Base-by-base conservation (phyloP, 495 filamentous ascomycete species). In the Hyaloscypha hepaticicola region DNA sequence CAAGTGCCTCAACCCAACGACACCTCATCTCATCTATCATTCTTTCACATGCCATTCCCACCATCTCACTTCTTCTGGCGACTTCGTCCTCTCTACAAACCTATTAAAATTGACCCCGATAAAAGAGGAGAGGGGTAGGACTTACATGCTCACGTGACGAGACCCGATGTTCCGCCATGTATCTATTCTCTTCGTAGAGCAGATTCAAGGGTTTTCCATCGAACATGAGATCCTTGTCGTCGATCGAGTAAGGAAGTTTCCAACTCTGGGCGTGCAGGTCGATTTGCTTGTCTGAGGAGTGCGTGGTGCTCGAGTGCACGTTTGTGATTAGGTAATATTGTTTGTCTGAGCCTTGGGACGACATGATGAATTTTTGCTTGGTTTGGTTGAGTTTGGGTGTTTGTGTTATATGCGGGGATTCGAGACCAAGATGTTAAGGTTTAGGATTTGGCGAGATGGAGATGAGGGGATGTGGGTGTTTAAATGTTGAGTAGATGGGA, bases 151-250 rank as follows among this genome's bases (percentile, higher is more conserved):
- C 64, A 61, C 45, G 33, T 51, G 50, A 55, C 29, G 21, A 34
- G 4, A 14, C 25, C 55, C 50, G 26, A 22, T 60, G 62, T 49
- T 70, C 68, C 0, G 58, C 66, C 21, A 19, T 67, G 51, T 73
- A 74, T 12, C 78, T 70, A 53, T 83, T 82, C 69, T 84, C 82
- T 70, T 85, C 82, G 67, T 84, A 83, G 76, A 81, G 82, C 11
- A 79, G 69, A 71, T 81, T 82, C 45, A 85, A 60, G 26, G 81
- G 77, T 74, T 85, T 84, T 50, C 82, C 82, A 48, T 81, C 80
- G 59, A 84, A 85, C 76, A 77, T 85, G 29, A 85, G 71, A 66
- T 85, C 82, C 27, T 80, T 78, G 66, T 85, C 82, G 28, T 85
- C 81, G 69, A 85, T 85, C 55, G 77, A 77, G 51, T 79, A 83